Conservation (phyloP, 2,329 filamentous ascomycete genomes). For the Leptosphaerulina australis region DNA sequence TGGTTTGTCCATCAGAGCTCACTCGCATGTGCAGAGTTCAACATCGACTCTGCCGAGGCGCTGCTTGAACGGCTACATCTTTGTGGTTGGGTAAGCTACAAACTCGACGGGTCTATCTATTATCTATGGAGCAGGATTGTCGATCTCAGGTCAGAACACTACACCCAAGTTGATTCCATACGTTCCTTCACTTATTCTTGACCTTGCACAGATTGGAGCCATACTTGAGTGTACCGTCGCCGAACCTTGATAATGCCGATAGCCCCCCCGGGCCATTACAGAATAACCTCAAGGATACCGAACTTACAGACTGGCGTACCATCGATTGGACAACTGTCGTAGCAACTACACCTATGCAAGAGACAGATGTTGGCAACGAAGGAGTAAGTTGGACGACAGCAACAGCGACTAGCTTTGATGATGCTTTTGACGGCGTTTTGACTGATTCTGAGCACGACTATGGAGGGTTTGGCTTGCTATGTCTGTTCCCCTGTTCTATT, state of each 20-base stretch:
- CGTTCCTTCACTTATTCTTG: slow-evolving; percentile 44
- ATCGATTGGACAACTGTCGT: slow-evolving; percentile 35
- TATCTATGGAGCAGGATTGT: slow-evolving; percentile 41
- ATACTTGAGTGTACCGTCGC: slow-evolving; percentile 25
- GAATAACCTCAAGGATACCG: slow-evolving; percentile 33
- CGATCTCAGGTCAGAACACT: slow-evolving; percentile 46
- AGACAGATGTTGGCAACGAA: background rate
- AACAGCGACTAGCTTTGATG: slow-evolving; percentile 4
- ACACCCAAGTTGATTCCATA: slow-evolving; percentile 29
- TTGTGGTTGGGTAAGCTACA: slow-evolving; percentile 48
- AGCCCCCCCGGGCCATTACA: slow-evolving; percentile 41
- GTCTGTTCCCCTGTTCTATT: slow-evolving; percentile 17
- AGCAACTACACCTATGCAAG: slow-evolving; percentile 4
- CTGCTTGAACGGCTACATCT: slow-evolving; percentile 40
- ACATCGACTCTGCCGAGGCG: slow-evolving; percentile 31
- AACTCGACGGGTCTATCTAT: slow-evolving; percentile 41
- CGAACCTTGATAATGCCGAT: slow-evolving; percentile 22
- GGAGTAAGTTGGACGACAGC: slow-evolving; percentile 14
- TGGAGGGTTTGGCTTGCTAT: slow-evolving; percentile 3
- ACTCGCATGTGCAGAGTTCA: slow-evolving; percentile 41
- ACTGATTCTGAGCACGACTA: background rate
- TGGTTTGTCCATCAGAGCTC: slow-evolving; percentile 46
- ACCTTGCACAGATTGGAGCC: slow-evolving; percentile 39
- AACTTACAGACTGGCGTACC: slow-evolving; percentile 42
- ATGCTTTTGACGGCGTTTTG: slow-evolving; percentile 7